Base-by-base conservation (phyloP, 257 asterid genomes). In the Solanum dulcamara region DNA sequence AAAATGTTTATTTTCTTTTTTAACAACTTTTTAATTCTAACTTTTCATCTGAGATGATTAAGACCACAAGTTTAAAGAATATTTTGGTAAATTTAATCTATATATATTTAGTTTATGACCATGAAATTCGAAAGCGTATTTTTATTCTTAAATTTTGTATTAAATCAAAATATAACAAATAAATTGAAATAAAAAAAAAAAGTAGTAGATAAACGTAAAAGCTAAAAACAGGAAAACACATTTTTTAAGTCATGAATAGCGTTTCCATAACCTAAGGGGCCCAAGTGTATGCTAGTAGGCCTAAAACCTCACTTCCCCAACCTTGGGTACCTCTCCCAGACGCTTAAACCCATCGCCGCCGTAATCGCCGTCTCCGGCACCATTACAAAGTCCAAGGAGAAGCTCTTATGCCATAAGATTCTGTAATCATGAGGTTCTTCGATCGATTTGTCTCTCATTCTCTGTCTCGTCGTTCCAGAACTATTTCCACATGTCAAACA, bases 401-500 rank as follows among this genome's bases (percentile, higher is more conserved):
- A 44, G 26, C 24, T 28, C 42, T 46, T 77, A 77, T 77, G 83
- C 40, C 22, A 48, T 46, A 77, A 77, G 10, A 9, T 17, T 74
- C 38, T 7, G 14, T 74, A 42, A 42, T 26, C 40, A 77, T 77
- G 83, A 46, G 83, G 83, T 48, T 10, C 42, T 77, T 77, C 38
- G 28, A 77, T 46, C 42, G 62, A 28, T 48, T 77, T 8, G 15
- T 77, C 10, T 28, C 59, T 46, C 42, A 77, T 46, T 79, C 93
- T 77, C 88, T 94, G 87, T 32, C 30, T 38, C 82, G 88, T 64
- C 51, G 80, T 83, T 83, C 86, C 48, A 89, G 86, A 67, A 71
- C 90, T 71, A 83, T 32, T 53, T 81, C 81, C 80, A 84, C 28
- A 64, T 75, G 53, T 46, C 89, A 83, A 75, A 62, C 46, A 46